Percentiles rank a stretch among this genome's conserved stretches.
Conservation (phyloP, 306 rosid genomes). For the Vigna hirtella region DNA sequence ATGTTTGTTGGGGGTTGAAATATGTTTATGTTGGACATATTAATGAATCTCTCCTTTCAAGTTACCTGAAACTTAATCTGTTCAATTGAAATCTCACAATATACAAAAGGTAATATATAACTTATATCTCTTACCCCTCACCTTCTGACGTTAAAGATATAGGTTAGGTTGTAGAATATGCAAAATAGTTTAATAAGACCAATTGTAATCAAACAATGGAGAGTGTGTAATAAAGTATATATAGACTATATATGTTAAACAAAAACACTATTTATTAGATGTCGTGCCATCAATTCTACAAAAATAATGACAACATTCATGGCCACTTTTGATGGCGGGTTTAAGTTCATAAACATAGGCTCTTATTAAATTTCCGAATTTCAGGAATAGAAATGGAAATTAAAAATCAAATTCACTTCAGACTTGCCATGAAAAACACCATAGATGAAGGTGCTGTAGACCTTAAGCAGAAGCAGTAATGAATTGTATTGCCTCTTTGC, state of each 20-base stretch:
- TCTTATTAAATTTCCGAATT: constrained; percentile 37
- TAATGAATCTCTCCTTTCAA: too few species aligned
- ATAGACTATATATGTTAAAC: background rate
- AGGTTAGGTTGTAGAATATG: too few species aligned
- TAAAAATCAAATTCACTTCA: constrained; percentile 35
- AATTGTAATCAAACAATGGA: too few species aligned
- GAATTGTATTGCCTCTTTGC: constrained; percentile 95
- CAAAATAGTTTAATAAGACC: too few species aligned
- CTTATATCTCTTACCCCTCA: too few species aligned
- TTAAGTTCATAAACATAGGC: constrained; percentile 13
- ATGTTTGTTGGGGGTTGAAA: too few species aligned
- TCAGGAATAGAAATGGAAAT: constrained; percentile 28
- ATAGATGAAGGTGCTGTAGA: constrained; percentile 23
- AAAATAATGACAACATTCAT: constrained; percentile 34
- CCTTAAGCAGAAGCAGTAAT: constrained; percentile 78
- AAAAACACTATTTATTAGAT: constrained; percentile 32
- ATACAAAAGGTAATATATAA: too few species aligned
- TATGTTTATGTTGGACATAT: too few species aligned
- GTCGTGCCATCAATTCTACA: constrained; percentile 37
- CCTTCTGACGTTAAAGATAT: too few species aligned
- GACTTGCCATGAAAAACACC: constrained; percentile 18
- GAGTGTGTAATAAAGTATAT: background rate
- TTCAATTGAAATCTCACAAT: too few species aligned
- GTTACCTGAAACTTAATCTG: too few species aligned
- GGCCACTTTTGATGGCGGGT: constrained; percentile 26